Conservation (phyloP, 2,329 filamentous ascomycete species). For the Ophiosphaerella korrae region DNA sequence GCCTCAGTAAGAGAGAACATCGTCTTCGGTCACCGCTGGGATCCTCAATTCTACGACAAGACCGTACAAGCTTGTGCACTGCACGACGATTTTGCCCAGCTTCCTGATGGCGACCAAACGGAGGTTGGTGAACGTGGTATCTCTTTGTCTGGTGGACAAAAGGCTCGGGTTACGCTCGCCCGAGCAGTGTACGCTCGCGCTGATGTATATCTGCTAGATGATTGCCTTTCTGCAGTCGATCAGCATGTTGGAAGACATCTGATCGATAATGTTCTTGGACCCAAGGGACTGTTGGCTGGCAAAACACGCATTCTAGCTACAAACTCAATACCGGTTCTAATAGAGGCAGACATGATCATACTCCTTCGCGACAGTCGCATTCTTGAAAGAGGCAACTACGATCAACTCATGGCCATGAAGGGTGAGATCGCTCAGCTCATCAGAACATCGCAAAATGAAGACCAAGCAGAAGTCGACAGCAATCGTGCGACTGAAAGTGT, state of each 20-base stretch:
- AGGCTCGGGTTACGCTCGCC: constrained; percentile 88
- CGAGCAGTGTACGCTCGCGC: constrained; percentile 94
- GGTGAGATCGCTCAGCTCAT: constrained; percentile 86
- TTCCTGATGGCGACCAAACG: constrained; percentile 95
- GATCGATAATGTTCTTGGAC: constrained; percentile 90
- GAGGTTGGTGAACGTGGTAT: constrained; percentile 97
- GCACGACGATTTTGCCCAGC: constrained; percentile 83
- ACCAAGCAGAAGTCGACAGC: constrained; percentile 50
- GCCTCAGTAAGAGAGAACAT: constrained; percentile 97
- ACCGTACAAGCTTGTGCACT: constrained; percentile 92
- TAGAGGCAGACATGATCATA: constrained; percentile 86
- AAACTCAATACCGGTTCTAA: constrained; percentile 89
- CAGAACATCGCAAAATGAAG: constrained; percentile 69
- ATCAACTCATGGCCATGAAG: constrained; percentile 90
- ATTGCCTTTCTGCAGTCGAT: constrained; percentile 95
- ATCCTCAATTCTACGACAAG: constrained; percentile 90
- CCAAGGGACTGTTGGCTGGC: constrained; percentile 76
- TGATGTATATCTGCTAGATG: constrained; percentile 94
- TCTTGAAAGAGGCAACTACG: constrained; percentile 86
- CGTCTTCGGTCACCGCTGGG: constrained; percentile 91
- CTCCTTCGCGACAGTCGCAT: constrained; percentile 83
- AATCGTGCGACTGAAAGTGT: constrained; percentile 56
- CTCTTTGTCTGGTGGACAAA: constrained; percentile 93
- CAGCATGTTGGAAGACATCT: constrained; percentile 95
- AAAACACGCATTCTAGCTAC: constrained; percentile 95